Conservation (phyloP, 768 basidiomycete genomes). For the Termitomyces sp. region DNA sequence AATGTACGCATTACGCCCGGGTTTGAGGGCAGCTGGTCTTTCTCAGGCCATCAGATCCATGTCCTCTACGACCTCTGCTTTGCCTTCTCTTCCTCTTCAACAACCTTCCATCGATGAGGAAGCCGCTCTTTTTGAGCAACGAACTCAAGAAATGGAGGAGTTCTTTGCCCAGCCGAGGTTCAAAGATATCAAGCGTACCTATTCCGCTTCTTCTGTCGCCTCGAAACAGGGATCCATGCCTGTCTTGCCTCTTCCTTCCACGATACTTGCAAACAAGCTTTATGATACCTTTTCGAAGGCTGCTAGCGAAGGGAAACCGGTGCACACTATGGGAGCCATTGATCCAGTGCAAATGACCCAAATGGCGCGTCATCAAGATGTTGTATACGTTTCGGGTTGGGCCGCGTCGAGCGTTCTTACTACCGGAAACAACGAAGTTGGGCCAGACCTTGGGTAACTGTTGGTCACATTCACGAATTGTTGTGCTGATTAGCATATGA, state of each 20-base stretch:
- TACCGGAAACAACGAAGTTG: slow-evolving; percentile 87
- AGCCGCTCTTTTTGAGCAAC: slow-evolving; percentile 48
- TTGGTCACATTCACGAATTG: slow-evolving; percentile 5
- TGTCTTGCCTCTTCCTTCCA: slow-evolving; percentile 67
- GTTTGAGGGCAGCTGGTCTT: slow-evolving; percentile 18
- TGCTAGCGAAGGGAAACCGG: slow-evolving; percentile 56
- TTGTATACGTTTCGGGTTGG: slow-evolving; percentile 93
- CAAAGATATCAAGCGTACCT: slow-evolving; percentile 66
- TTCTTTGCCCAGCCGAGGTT: slow-evolving; percentile 82
- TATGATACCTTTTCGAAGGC: slow-evolving; percentile 59
- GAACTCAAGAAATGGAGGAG: slow-evolving; percentile 55
- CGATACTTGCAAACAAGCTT: slow-evolving; percentile 84
- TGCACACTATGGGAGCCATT: slow-evolving; percentile 91
- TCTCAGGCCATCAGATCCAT: slow-evolving; percentile 27
- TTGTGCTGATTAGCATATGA: not conserved
- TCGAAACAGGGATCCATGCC: slow-evolving; percentile 88
- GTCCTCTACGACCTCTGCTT: slow-evolving; percentile 32
- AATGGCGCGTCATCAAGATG: slow-evolving; percentile 82
- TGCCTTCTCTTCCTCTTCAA: slow-evolving; percentile 43
- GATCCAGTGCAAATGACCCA: slow-evolving; percentile 95
- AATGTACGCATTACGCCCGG: slow-evolving; percentile 26
- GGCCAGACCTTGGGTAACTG: slow-evolving; percentile 84
- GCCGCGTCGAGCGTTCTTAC: slow-evolving; percentile 82
- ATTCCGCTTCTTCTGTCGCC: slow-evolving; percentile 73
- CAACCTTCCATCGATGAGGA: slow-evolving; percentile 58